phyloP scores from a whole-genome alignment of 169 alveolate species.

The Cryptosporidium baileyi region DNA sequence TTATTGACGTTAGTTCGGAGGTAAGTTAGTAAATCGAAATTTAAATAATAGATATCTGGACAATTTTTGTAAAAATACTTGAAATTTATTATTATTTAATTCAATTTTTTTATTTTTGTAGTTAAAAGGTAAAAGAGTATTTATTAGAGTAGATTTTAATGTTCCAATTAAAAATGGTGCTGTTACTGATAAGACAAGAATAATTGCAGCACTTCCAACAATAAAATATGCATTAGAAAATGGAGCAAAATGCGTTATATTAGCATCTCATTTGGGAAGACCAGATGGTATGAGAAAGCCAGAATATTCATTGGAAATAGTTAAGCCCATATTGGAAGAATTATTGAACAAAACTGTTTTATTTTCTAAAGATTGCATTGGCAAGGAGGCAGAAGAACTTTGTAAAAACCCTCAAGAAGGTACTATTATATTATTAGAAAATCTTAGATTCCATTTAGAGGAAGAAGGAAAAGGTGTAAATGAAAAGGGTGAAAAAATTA shows the following conservation, averaged over 20 bases:
- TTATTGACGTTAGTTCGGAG: conserved; percentile 55
- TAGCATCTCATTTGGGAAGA: conserved; percentile 96
- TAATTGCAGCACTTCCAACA: conserved; percentile 92
- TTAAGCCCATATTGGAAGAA: conserved; percentile 88
- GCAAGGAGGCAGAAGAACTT: conserved; percentile 87
- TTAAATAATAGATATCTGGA: too few relatives aligned
- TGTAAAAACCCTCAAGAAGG: conserved; percentile 88
- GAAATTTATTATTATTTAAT: too few relatives aligned
- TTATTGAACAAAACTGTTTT: conserved; percentile 85
- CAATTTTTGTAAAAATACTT: too few relatives aligned
- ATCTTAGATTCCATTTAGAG: conserved; percentile 95
- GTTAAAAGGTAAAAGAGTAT: conserved; percentile 90
- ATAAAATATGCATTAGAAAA: conserved; percentile 88
- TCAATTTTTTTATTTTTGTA: conserved; percentile 32
- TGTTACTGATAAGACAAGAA: conserved; percentile 92
- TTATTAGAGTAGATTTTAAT: conserved; percentile 97
- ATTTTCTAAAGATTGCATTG: conserved; percentile 94
- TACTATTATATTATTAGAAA: conserved; percentile 91
- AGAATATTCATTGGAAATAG: conserved; percentile 90
- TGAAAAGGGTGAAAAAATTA: conserved; percentile 89
- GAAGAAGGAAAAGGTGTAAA: conserved; percentile 97
- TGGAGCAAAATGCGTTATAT: conserved; percentile 89
- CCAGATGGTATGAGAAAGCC: conserved; percentile 93
- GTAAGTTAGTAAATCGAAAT: too few relatives aligned
- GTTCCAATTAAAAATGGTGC: conserved; percentile 93